Evolutionary conservation across 495 filamentous ascomycete genomes (phyloP).

Genomic region (Elaphomyces granulatus): DNA sequence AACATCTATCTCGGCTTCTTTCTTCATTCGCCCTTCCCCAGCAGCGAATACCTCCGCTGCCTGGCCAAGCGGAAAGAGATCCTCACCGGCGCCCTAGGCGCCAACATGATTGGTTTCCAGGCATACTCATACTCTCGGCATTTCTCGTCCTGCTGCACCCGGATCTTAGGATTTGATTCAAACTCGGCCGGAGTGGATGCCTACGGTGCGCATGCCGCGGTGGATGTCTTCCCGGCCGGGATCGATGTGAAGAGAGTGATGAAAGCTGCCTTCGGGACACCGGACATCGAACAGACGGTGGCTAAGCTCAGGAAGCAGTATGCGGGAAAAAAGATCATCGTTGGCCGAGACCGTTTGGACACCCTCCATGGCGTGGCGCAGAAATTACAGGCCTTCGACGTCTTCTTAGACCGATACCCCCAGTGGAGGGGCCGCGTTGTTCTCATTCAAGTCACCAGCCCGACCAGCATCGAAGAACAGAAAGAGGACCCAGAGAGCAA

Average conservation of each 20-base stretch:
- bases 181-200: slow-evolving; percentile 69
- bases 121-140: slow-evolving; percentile 85
- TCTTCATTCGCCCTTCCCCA: slow-evolving; percentile 84
- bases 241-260: slow-evolving; percentile 66
- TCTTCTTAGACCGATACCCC: slow-evolving; percentile 74
- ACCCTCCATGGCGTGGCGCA: slow-evolving; percentile 80
- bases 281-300: slow-evolving; percentile 52
- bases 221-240: slow-evolving; percentile 84
- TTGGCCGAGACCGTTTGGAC: slow-evolving; percentile 85
- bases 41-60: slow-evolving; percentile 82
- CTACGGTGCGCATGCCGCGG: slow-evolving; percentile 72
- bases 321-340: slow-evolving; percentile 74
- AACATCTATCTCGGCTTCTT: slow-evolving; percentile 85
- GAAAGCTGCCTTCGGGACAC: slow-evolving; percentile 50
- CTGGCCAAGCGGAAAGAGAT: slow-evolving; percentile 75
- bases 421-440: slow-evolving; percentile 88
- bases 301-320: slow-evolving; percentile 55
- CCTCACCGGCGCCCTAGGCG: slow-evolving; percentile 70
- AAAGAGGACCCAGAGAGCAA: slow-evolving; percentile 53
- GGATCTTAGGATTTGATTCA: slow-evolving; percentile 74
- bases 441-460: slow-evolving; percentile 85
- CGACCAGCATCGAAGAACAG: slow-evolving; percentile 59
- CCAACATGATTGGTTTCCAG: slow-evolving; percentile 88
- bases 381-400: slow-evolving; percentile 84
- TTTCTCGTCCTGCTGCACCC: slow-evolving; percentile 81